Conservation (phyloP, 1,284 basidiomycete genomes). For the Crucibulum parvulum region DNA sequence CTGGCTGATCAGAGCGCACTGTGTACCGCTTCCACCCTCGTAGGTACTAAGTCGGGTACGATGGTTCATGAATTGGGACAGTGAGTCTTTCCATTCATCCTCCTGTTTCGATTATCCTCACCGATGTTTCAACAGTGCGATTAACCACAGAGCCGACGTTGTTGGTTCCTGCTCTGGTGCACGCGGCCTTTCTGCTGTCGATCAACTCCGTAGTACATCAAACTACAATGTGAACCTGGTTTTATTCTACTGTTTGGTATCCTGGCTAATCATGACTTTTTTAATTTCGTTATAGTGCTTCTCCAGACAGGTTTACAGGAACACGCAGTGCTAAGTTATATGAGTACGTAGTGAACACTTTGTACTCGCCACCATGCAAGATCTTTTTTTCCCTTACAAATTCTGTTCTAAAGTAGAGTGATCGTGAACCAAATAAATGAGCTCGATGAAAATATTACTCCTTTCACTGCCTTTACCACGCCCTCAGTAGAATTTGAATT, state of each 20-base stretch:
- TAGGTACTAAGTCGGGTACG: neutral
- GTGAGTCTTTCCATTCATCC: no score
- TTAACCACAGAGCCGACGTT: neutral
- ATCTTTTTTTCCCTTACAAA: no score
- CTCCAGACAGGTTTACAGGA: neutral
- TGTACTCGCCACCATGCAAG: no score
- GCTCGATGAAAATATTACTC: no score
- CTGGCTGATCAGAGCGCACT: neutral
- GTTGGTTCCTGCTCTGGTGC: neutral
- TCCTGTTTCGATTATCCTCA: no score
- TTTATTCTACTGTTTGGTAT: no score
- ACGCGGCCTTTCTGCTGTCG: neutral
- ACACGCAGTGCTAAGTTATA: neutral
- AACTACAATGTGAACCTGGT: neutral
- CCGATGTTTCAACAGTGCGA: neutral
- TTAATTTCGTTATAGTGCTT: neutral
- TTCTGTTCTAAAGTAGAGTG: no score
- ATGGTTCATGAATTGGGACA: neutral
- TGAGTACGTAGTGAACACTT: no score
- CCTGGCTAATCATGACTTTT: no score
- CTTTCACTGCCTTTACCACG: no score
- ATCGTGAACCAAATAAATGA: no score
- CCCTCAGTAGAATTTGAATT: no score
- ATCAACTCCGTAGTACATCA: neutral
- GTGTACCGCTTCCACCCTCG: neutral